A percentile compares a stretch with the other conserved stretches of the same genome.
Conservation (phyloP, 1,284 basidiomycete genomes). For the Irpex sp. region DNA sequence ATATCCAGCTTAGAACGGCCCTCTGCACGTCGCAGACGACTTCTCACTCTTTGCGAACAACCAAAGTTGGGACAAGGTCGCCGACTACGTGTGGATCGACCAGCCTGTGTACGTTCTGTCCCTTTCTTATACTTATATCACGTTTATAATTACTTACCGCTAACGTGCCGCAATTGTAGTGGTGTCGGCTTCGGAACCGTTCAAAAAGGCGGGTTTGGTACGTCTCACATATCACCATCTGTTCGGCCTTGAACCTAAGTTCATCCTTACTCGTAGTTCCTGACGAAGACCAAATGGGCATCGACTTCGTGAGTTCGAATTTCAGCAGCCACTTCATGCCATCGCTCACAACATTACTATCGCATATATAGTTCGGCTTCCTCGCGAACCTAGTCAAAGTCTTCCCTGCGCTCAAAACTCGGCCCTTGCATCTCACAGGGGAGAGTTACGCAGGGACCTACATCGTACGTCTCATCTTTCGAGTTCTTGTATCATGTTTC, state of each 20-base stretch:
- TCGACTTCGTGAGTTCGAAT: conserved; percentile 51
- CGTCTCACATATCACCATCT: conserved; percentile 13
- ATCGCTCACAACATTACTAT: not conserved
- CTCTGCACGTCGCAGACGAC: conserved; percentile 48
- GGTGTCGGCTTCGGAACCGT: conserved; percentile 56
- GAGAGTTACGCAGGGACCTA: conserved; percentile 28
- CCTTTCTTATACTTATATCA: too few species aligned
- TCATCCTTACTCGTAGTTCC: conserved; percentile 32
- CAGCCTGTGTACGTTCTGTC: conserved; percentile 66
- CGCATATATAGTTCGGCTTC: conserved; percentile 16
- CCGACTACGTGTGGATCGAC: conserved; percentile 65
- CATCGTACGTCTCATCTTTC: conserved; percentile 28
- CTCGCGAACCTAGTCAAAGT: conserved; percentile 21
- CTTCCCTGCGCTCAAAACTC: conserved; percentile 23
- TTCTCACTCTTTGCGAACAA: conserved; percentile 44
- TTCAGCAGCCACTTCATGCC: not conserved
- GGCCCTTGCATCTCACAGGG: conserved; percentile 25
- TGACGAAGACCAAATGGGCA: conserved; percentile 60
- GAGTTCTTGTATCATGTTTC: not conserved
- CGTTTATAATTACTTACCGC: too few species aligned
- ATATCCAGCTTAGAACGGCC: conserved; percentile 48
- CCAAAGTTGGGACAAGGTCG: conserved; percentile 51
- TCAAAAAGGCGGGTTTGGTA: conserved; percentile 53
- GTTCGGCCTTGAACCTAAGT: not conserved
- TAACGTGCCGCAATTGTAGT: too few species aligned